Base-by-base conservation (phyloP, 2,329 filamentous ascomycete species). In the Periglandula ipomoeae region DNA sequence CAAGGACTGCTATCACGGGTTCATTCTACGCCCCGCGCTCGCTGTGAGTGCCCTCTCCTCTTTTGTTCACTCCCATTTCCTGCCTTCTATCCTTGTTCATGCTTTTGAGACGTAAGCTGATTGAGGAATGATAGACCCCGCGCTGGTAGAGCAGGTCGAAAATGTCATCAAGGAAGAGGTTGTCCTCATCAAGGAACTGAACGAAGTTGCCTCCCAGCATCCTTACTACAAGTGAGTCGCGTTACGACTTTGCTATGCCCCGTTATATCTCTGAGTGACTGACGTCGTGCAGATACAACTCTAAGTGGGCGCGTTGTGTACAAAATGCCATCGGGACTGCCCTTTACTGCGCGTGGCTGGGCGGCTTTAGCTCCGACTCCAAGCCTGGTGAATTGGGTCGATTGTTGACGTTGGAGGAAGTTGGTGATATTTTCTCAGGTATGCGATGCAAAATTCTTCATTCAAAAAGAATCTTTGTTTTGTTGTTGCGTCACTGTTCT, bases 201-300 rank as follows among this genome's bases (percentile, higher is more conserved):
- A 81, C 52, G 69, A 75, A 48, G 78, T 87, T 48, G 89, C 90
- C 2, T 90, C 89, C 23, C 78, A 87, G 64, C 85, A 94, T 60
- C 91, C 93, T 0, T 98, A 97, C 74, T 98, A 97, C 81, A 96
- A 95, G 78, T 96, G 62, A 42, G 68, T 52, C 11, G 30, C 30
- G 13, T 23, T 13, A 9, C 32, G 42, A 41, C 47, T 23, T 40
- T 27, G n/a, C n/a, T n/a, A n/a, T n/a, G n/a, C n/a, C n/a, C n/a
- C n/a, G n/a, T n/a, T n/a, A n/a, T n/a, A n/a, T n/a, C n/a, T n/a
- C n/a, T n/a, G n/a, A n/a, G n/a, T n/a, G n/a, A n/a, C n/a, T n/a
- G n/a, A n/a, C n/a, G n/a, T n/a, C n/a, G n/a, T n/a, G n/a, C n/a
- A 83, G 80, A 57, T 84, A 94, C 73, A 96, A 96, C 68, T 72